A percentile compares a stretch with the other conserved stretches of the same genome.
phyloP scores from a whole-genome alignment of 345 rosid species.

The Boechera retrofracta region DNA sequence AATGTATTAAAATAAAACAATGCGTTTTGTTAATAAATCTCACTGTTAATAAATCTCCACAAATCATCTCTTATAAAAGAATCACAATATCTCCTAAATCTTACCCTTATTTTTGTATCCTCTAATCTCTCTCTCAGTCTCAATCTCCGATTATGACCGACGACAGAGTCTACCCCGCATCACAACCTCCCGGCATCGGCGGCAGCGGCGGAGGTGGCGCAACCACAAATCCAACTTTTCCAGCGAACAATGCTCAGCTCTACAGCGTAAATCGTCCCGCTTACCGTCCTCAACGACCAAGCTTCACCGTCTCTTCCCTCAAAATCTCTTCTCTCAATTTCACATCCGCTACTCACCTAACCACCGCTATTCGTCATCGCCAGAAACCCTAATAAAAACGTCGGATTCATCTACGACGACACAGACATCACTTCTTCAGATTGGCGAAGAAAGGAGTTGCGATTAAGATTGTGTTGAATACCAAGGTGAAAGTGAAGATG shows the following conservation, averaged over 20 bases:
- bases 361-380: slow-evolving; percentile 68
- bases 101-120: slow-evolving; percentile 9
- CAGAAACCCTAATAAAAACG: slow-evolving; percentile 79
- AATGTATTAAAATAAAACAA: too few relatives aligned
- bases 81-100: slow-evolving; percentile 2
- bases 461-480: slow-evolving; percentile 47
- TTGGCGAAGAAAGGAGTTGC: slow-evolving; percentile 46
- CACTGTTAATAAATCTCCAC: slow-evolving; percentile 4
- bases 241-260: slow-evolving; percentile 72
- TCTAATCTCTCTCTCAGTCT: slow-evolving; percentile 10
- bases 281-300: slow-evolving; percentile 82
- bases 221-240: slow-evolving; percentile 55
- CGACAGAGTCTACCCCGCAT: slow-evolving; percentile 69
- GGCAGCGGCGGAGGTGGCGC: slow-evolving; percentile 22
- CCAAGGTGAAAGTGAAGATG: slow-evolving; percentile 75
- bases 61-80: slow-evolving; percentile 20
- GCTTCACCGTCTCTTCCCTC: slow-evolving; percentile 66
- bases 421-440: slow-evolving; percentile 49
- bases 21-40: neutral
- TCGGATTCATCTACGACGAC: slow-evolving; percentile 62
- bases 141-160: slow-evolving; percentile 51
- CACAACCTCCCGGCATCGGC: slow-evolving; percentile 53
- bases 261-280: slow-evolving; percentile 72
- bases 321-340: slow-evolving; percentile 64
- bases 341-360: slow-evolving; percentile 55